Conservation (phyloP, 345 rosid genomes). For the Theobroma cacao region DNA sequence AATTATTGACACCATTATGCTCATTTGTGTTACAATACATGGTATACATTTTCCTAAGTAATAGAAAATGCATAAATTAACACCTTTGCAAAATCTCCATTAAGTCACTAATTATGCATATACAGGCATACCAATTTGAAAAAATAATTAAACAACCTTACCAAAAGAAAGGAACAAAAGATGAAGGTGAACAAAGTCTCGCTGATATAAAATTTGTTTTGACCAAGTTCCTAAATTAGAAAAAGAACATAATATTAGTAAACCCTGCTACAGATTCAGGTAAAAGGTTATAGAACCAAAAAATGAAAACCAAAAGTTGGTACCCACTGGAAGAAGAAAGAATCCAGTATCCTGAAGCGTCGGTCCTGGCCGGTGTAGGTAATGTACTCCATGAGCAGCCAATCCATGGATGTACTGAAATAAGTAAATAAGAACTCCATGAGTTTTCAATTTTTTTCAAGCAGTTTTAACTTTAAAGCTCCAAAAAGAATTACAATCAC, state of each 20-base stretch:
- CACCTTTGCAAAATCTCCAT: background rate
- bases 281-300: background rate
- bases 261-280: background rate
- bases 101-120: background rate
- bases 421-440: background rate
- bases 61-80: background rate
- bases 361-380: constrained; percentile 70
- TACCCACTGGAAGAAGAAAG: constrained; percentile 63
- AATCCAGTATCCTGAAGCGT: constrained; percentile 69
- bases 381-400: constrained; percentile 91
- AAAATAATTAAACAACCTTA: constrained; percentile 26
- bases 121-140: background rate
- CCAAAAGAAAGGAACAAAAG: constrained; percentile 64
- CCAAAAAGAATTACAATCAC: background rate
- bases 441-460: background rate
- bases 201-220: constrained; percentile 61
- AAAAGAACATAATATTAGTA: constrained; percentile 1
- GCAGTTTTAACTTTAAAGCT: background rate
- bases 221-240: constrained; percentile 58
- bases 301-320: background rate
- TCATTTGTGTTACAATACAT: background rate
- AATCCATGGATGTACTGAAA: constrained; percentile 74
- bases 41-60: background rate
- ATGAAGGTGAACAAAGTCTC: constrained; percentile 55
- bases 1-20: background rate